These are phyloP conservation scores for Ananas comosus DNA, from an alignment of 176 grass and related monocot species.

Conservation along the genomic window DNA sequence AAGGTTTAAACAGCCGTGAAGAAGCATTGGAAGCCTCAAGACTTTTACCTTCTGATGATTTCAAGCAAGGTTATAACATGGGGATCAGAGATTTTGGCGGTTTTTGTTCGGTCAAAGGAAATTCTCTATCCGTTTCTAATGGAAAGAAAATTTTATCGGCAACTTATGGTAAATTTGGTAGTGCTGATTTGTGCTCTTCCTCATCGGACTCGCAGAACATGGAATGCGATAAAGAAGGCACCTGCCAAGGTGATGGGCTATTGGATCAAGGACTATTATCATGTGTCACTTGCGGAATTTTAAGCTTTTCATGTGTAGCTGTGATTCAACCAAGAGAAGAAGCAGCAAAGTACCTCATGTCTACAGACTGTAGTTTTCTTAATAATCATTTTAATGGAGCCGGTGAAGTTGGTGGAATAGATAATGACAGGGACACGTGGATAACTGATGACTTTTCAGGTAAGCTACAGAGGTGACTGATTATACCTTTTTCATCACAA, in stretches of 20 bases:
- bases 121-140: conserved; percentile 16
- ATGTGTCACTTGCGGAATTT: conserved; percentile 90
- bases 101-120: conserved; percentile 25
- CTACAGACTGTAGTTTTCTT: conserved; percentile 53
- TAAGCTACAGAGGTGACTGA: conserved; percentile 4
- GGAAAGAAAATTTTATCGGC: conserved; percentile 20
- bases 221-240: conserved; percentile 31
- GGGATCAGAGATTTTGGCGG: conserved; percentile 22
- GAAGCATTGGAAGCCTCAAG: conserved; percentile 34
- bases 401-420: conserved; percentile 19
- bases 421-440: background rate
- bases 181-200: conserved; percentile 23
- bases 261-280: conserved; percentile 85
- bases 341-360: conserved; percentile 56
- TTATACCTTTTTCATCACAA: background rate
- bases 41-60: conserved; percentile 22
- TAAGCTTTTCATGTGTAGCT: conserved; percentile 96
- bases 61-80: conserved; percentile 17
- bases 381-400: conserved; percentile 30
- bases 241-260: conserved; percentile 28
- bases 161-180: conserved; percentile 15
- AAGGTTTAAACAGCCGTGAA: conserved; percentile 23
- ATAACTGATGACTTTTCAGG: background rate
- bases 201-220: conserved; percentile 33
- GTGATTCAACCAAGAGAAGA: conserved; percentile 74